phyloP scores from a whole-genome alignment of 139 green algal genomes.

The Ettlia oleoabundans region DNA sequence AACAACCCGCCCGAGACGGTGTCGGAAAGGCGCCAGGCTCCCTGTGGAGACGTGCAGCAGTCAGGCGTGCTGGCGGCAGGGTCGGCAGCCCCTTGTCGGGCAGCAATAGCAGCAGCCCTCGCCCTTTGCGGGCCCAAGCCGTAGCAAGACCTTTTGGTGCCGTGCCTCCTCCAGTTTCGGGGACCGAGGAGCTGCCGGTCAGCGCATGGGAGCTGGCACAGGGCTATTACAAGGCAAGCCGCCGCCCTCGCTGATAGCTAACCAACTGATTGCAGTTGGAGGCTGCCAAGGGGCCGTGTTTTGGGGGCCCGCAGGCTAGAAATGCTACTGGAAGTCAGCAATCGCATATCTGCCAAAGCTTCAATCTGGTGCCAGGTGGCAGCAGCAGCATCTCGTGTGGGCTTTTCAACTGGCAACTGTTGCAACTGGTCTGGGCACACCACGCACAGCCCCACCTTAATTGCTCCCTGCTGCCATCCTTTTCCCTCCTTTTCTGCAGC shows the following conservation, averaged over 20 bases:
- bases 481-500: background rate
- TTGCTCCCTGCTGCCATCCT: background rate
- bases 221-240: conserved; percentile 3
- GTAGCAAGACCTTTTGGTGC: background rate
- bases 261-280: background rate
- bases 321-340: too few relatives aligned
- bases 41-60: background rate
- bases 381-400: background rate
- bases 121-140: background rate
- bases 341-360: too few relatives aligned
- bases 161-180: background rate
- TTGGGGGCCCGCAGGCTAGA: too few relatives aligned
- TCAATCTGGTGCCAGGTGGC: background rate
- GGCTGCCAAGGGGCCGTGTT: background rate
- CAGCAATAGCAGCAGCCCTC: background rate
- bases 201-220: background rate
- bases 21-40: background rate
- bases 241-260: background rate
- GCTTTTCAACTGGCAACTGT: background rate
- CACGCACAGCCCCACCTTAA: background rate
- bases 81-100: background rate
- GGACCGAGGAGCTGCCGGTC: background rate
- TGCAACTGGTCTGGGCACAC: background rate
- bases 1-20: too few relatives aligned
- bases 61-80: background rate